Base-by-base conservation (phyloP, 2,329 filamentous ascomycete genomes). In the Dactylonectria estremocensis region DNA sequence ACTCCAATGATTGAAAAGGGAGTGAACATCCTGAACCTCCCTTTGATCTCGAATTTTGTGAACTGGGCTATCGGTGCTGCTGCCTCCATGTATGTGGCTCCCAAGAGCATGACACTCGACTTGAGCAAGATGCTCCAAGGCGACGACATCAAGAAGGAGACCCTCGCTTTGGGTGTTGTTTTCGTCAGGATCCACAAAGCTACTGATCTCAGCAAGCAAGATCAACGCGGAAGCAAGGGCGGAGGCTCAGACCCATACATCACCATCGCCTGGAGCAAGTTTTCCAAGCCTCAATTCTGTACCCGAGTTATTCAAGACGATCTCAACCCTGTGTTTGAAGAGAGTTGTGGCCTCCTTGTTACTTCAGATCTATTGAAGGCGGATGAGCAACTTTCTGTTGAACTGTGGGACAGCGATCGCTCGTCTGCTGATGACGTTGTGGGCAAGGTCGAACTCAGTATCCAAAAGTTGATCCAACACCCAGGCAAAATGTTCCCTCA, bases 281-380 rank as follows among this genome's bases (percentile, higher is more conserved):
- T 98, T 74, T 93, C 93, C 64, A 99, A 99, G 83, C 95, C 95
- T 2, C 97, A 97, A 89, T 98, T 97, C 81, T 98, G 95, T 81
- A 98, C 96, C 1, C 91, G 96, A 54, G 95, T 98, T 58, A 98
- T 98, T 70, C 94, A 95, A 59, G 95, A 98, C 77, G 93, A 98
- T 73, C 87, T 97, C 61, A 97, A 98, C 76, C 96, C 96, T 0
- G 87, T 97, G 5, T 98, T 97, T 85, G 93, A 96, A 76, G 96
- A 98, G 81, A 93, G 90, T 2, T 91, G 93, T 49, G 95, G 94
- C 1, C 86, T 98, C 18, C 84, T 98, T 16, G 93, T 99, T 6
- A 97, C 93, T 0, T 89, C 93, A 0, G 95, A 98, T 71, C 86
- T 97, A 60, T 94, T 98, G 84, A 97, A 96, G 81, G 95, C 93